These are phyloP conservation scores for Chytriomyces sp. DNA, from an alignment of 192 early-diverging fungal genomes.

Conservation along the genomic window DNA sequence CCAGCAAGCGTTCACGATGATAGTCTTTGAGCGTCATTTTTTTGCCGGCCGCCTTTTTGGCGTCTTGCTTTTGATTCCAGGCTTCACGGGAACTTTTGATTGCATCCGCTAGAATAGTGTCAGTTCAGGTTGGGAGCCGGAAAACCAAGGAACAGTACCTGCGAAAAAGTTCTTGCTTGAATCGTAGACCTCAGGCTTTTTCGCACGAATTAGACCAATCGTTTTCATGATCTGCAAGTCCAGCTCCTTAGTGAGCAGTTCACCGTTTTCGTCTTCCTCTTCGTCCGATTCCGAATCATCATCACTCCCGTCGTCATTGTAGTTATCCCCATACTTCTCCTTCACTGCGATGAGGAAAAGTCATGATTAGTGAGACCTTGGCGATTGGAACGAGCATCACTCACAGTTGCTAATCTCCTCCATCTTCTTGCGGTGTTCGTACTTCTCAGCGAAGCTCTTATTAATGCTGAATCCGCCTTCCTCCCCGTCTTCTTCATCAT, in stretches of 20 bases:
- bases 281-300: constrained; percentile 67
- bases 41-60: constrained; percentile 58
- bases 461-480: constrained; percentile 44
- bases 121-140: not conserved
- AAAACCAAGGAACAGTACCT: not conserved
- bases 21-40: constrained; percentile 83
- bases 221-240: constrained; percentile 95
- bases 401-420: constrained; percentile 69
- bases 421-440: constrained; percentile 62
- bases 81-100: constrained; percentile 58
- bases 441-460: constrained; percentile 62
- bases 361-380: not conserved
- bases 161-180: constrained; percentile 73
- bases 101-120: constrained; percentile 48
- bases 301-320: constrained; percentile 50
- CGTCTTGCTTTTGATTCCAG: constrained; percentile 70
- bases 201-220: constrained; percentile 74
- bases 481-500: constrained; percentile 28
- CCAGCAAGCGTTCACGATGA: constrained; percentile 76
- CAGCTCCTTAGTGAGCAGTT: constrained; percentile 82
- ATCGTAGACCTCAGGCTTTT: constrained; percentile 85
- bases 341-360: constrained; percentile 52
- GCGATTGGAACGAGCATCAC: constrained; percentile 18
- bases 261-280: constrained; percentile 57
- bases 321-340: constrained; percentile 61